phyloP scores from a whole-genome alignment of 2,329 filamentous ascomycete genomes.

The Cephalotrichum gorgonifer region DNA sequence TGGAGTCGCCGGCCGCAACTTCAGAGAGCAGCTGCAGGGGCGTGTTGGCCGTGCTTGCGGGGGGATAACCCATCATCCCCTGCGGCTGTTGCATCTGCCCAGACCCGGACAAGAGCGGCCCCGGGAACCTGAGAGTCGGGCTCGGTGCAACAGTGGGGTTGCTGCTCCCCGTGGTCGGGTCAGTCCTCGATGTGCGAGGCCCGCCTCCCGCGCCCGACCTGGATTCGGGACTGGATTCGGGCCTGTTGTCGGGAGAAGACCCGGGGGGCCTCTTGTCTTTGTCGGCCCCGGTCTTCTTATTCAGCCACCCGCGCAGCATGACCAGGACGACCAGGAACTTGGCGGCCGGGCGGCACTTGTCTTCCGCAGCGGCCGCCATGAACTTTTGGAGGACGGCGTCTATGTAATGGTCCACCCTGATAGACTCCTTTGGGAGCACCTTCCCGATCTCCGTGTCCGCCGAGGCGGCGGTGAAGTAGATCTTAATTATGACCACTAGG shows the following conservation, averaged over 20 bases:
- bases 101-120: neutral
- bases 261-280: neutral
- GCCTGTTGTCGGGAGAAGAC: neutral
- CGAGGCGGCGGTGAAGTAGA: constrained; percentile 57
- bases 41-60: constrained; percentile 29
- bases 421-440: constrained; percentile 56
- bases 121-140: neutral
- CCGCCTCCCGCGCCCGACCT: neutral
- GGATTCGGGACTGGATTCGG: neutral
- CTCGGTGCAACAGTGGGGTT: neutral
- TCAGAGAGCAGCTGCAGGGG: constrained; percentile 47
- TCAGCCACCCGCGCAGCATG: constrained; percentile 62
- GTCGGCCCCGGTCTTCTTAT: neutral
- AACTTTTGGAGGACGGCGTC: constrained; percentile 62
- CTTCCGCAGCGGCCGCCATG: constrained; percentile 48
- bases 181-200: neutral
- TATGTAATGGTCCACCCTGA: constrained; percentile 57
- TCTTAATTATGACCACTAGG: constrained; percentile 62
- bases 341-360: constrained; percentile 52
- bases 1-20: constrained; percentile 30
- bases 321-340: constrained; percentile 63
- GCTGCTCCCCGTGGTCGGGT: neutral
- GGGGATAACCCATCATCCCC: constrained; percentile 11
- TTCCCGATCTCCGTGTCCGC: constrained; percentile 57
- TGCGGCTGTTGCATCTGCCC: neutral